A percentile compares a stretch with the other conserved stretches of the same genome.
Conservation (phyloP, 306 rosid genomes). For the Medicago lupulina region DNA sequence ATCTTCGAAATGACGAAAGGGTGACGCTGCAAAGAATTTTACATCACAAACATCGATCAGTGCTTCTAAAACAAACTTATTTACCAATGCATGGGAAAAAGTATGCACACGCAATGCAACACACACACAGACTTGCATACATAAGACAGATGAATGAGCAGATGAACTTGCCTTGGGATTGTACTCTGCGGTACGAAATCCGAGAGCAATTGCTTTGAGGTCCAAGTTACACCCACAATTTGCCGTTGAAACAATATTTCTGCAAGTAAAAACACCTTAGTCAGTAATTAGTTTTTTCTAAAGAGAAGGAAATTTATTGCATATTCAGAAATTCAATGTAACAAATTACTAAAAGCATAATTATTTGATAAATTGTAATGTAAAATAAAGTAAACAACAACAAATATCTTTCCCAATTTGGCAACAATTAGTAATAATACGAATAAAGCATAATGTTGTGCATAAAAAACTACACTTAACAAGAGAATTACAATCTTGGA, state of each 20-base stretch:
- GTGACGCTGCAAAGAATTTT: slow-evolving; percentile 70
- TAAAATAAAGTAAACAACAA: background rate
- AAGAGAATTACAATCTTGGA: too few relatives aligned
- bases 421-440: too few relatives aligned
- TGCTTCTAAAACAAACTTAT: background rate
- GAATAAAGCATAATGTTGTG: background rate
- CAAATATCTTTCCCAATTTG: background rate
- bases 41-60: slow-evolving; percentile 28
- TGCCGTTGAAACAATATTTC: slow-evolving; percentile 93
- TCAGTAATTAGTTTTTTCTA: slow-evolving; percentile 11
- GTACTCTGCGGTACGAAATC: slow-evolving; percentile 95
- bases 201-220: slow-evolving; percentile 86
- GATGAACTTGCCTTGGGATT: slow-evolving; percentile 78
- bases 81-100: background rate
- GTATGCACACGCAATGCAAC: background rate
- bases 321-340: background rate
- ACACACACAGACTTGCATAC: background rate
- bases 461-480: too few relatives aligned
- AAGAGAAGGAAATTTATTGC: background rate
- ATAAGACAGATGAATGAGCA: background rate
- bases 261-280: slow-evolving; percentile 39
- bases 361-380: background rate
- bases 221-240: slow-evolving; percentile 93
- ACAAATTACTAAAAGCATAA: background rate
- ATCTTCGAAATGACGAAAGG: slow-evolving; percentile 98